Evolutionary conservation across 306 rosid species (phyloP).

Genomic region (Pterocarpus macrocarpus): DNA sequence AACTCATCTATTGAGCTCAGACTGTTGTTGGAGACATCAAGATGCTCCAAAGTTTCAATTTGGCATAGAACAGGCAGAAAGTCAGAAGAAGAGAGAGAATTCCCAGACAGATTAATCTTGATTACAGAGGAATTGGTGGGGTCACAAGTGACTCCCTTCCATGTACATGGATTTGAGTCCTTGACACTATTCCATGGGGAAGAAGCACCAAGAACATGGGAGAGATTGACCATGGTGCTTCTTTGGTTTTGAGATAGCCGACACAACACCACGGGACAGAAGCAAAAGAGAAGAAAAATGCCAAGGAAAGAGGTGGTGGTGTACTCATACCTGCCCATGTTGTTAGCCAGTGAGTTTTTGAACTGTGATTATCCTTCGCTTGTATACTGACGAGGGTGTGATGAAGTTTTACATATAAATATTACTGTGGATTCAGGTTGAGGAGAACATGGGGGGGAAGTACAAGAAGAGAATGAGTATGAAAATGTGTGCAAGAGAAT

Average conservation of each 20-base stretch:
- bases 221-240: constrained; percentile 55
- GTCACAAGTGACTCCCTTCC: constrained; percentile 72
- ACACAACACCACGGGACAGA: constrained; percentile 61
- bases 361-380: constrained; percentile 15
- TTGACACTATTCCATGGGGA: constrained; percentile 45
- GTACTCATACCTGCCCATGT: constrained; percentile 60
- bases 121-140: constrained; percentile 45
- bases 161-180: constrained; percentile 66
- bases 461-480: constrained; percentile 8
- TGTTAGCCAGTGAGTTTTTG: constrained; percentile 14
- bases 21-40: constrained; percentile 64
- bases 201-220: constrained; percentile 8
- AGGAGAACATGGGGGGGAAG: constrained; percentile 4
- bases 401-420: too few species aligned
- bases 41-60: constrained; percentile 63
- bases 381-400: background rate
- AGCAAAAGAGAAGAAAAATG: constrained; percentile 43
- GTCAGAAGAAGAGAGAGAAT: constrained; percentile 49
- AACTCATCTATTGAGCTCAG: constrained; percentile 55
- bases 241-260: constrained; percentile 61
- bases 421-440: constrained; percentile 40
- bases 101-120: constrained; percentile 50
- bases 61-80: constrained; percentile 64
- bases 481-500: background rate
- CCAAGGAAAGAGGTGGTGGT: constrained; percentile 24